A percentile compares a stretch with the other conserved stretches of the same genome.
phyloP scores from a whole-genome alignment of 2,329 filamentous ascomycete genomes.

The Ophiostoma fasciatum region DNA sequence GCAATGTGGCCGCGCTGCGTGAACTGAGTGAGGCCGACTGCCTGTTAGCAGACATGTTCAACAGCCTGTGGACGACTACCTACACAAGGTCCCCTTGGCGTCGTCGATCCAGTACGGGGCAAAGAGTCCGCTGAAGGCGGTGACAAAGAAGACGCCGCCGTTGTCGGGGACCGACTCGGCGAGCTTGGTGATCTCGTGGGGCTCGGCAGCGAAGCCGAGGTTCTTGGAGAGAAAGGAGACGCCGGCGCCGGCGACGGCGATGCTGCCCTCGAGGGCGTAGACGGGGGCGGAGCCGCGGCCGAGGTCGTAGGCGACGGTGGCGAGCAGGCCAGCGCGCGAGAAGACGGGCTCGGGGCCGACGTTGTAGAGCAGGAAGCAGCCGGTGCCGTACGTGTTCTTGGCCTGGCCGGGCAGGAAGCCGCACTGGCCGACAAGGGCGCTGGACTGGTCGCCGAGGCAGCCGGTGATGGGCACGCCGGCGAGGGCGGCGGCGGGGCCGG shows the following conservation, averaged over 20 bases:
- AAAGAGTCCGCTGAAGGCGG: conserved; percentile 80
- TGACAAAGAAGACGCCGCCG: conserved; percentile 75
- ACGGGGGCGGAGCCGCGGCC: conserved; percentile 42
- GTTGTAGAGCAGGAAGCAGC: conserved; percentile 82
- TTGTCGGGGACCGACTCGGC: conserved; percentile 49
- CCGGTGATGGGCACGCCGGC: conserved; percentile 63
- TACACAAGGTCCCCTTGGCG: conserved; percentile 72
- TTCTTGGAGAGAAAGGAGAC: conserved; percentile 61
- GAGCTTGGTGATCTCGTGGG: conserved; percentile 33
- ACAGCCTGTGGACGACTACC: too few species aligned
- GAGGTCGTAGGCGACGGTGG: conserved; percentile 80
- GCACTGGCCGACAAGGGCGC: conserved; percentile 72
- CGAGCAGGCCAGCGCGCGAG: conserved; percentile 66
- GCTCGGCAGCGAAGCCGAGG: conserved; percentile 40
- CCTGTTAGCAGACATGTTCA: background rate
- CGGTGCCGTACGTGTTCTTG: conserved; percentile 86
- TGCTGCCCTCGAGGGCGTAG: conserved; percentile 73
- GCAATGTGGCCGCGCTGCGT: conserved; percentile 78
- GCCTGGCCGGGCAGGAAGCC: conserved; percentile 70
- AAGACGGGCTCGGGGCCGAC: conserved; percentile 75
- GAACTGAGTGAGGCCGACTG: conserved; percentile 70
- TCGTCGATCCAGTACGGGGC: conserved; percentile 94
- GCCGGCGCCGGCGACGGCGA: conserved; percentile 68
- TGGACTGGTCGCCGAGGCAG: conserved; percentile 75
- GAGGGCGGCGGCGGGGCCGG: conserved; percentile 54